Evolutionary conservation across 805 yeast genomes (phyloP).

Genomic region (Candida vartiovaarae): DNA sequence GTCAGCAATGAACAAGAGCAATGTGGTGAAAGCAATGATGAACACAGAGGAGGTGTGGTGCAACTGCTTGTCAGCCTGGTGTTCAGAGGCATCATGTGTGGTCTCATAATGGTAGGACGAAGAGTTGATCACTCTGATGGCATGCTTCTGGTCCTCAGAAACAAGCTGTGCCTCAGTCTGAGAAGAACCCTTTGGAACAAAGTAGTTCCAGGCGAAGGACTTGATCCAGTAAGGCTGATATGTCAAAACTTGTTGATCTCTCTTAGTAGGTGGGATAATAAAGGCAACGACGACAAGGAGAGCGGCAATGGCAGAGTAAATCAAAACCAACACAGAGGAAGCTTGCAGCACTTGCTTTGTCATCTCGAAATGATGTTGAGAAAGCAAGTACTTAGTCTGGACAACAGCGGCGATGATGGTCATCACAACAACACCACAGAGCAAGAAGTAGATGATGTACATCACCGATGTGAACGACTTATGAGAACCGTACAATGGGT

Average conservation of each 20-base stretch:
- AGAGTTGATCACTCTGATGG: slow-evolving; percentile 57
- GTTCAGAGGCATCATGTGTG: slow-evolving; percentile 13
- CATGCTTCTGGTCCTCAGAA: slow-evolving; percentile 27
- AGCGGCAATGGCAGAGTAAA: slow-evolving; percentile 52
- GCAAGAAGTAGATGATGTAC: slow-evolving; percentile 45
- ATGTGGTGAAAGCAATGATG: slow-evolving; percentile 37
- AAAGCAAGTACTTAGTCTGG: slow-evolving; percentile 51
- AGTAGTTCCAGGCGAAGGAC: slow-evolving; percentile 53
- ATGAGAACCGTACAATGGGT: slow-evolving; percentile 59
- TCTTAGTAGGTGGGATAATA: slow-evolving; percentile 45
- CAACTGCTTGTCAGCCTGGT: slow-evolving; percentile 24
- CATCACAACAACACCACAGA: slow-evolving; percentile 52
- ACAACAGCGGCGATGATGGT: slow-evolving; percentile 57
- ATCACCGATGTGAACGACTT: slow-evolving; percentile 41
- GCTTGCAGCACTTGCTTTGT: slow-evolving; percentile 51
- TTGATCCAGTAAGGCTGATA: slow-evolving; percentile 77
- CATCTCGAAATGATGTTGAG: slow-evolving; percentile 37
- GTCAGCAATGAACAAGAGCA: slow-evolving; percentile 44
- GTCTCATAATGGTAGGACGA: slow-evolving; percentile 34
- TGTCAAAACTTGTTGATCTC: slow-evolving; percentile 44
- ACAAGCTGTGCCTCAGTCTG: slow-evolving; percentile 35
- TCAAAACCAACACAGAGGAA: slow-evolving; percentile 37
- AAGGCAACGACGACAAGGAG: slow-evolving; percentile 45
- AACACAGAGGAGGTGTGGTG: slow-evolving; percentile 45
- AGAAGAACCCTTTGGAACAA: slow-evolving; percentile 46